Evolutionary conservation across 768 basidiomycete genomes (phyloP).

Genomic region (Mycena sanguinolenta): DNA sequence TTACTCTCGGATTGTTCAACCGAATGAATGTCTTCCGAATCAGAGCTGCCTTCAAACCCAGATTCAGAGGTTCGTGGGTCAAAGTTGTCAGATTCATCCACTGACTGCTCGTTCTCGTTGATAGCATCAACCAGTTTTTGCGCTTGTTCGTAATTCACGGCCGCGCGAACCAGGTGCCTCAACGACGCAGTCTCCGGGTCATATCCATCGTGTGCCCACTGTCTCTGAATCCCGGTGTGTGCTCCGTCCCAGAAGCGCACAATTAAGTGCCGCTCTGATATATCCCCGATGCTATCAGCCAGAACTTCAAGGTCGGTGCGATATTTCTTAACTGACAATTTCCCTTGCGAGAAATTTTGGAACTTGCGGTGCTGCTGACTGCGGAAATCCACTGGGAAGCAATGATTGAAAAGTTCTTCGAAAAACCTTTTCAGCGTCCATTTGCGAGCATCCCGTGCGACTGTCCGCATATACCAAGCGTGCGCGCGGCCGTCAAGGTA

Average conservation of each 20-base stretch:
- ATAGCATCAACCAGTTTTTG: too few relatives aligned
- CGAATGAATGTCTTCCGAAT: too few relatives aligned
- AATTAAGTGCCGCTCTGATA: not conserved
- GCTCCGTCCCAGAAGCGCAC: constrained; percentile 34
- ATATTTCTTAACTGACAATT: constrained; percentile 23
- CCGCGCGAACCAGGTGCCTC: constrained; percentile 7
- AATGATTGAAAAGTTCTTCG: constrained; percentile 26
- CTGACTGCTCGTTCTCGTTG: too few relatives aligned
- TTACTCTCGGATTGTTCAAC: too few relatives aligned
- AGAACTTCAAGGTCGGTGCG: constrained; percentile 21
- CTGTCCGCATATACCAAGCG: constrained; percentile 27
- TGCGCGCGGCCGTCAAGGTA: constrained; percentile 9
- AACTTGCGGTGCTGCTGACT: constrained; percentile 34
- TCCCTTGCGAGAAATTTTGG: constrained; percentile 21
- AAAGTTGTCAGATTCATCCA: too few relatives aligned
- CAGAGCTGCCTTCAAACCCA: too few relatives aligned
- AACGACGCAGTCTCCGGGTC: constrained; percentile 16
- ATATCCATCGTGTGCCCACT: constrained; percentile 27
- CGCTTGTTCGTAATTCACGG: constrained; percentile 25
- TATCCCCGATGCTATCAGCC: constrained; percentile 9
- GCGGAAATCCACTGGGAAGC: constrained; percentile 34
- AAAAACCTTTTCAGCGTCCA: not conserved
- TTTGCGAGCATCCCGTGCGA: not conserved
- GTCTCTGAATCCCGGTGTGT: constrained; percentile 7
- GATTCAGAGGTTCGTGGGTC: too few relatives aligned